These are phyloP conservation scores for Volutella citrinella DNA, from an alignment of 2,329 filamentous ascomycete genomes.

Conservation along the genomic window DNA sequence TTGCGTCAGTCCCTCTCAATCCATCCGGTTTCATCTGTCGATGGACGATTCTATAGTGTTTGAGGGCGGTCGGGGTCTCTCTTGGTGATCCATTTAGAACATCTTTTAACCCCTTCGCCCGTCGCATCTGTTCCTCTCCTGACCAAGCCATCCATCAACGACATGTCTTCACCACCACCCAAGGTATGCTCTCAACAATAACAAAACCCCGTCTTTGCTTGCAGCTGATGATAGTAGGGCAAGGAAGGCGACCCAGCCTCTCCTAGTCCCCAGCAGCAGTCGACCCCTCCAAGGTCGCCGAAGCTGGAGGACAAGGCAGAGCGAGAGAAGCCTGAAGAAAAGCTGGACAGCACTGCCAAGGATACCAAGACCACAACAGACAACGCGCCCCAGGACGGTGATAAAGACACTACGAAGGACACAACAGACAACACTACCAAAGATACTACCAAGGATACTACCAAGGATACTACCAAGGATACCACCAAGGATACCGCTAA, in stretches of 20 bases:
- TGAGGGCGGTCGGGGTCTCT: too few relatives aligned
- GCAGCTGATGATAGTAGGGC: slow-evolving; percentile 7
- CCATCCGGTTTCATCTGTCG: slow-evolving; percentile 25
- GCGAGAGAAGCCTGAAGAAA: slow-evolving; percentile 8
- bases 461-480: too few relatives aligned
- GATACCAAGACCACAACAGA: too few relatives aligned
- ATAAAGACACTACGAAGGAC: too few relatives aligned
- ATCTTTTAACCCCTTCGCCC: too few relatives aligned
- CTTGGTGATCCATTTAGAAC: slow-evolving; percentile 6
- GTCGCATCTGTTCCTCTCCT: too few relatives aligned
- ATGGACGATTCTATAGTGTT: too few relatives aligned
- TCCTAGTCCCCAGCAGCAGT: slow-evolving; percentile 8
- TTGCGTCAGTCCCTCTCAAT: slow-evolving; percentile 21
- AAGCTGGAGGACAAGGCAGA: slow-evolving; percentile 12
- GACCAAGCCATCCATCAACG: too few relatives aligned
- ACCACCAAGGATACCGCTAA: too few relatives aligned
- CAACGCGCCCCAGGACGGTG: too few relatives aligned
- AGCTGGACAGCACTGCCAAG: not conserved
- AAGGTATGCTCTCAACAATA: slow-evolving; percentile 21
- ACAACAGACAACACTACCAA: too few relatives aligned
- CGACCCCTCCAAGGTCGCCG: slow-evolving; percentile 8
- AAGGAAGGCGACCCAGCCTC: slow-evolving; percentile 14
- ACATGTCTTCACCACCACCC: slow-evolving; percentile 19
- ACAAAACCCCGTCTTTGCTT: not conserved
- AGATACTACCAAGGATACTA: too few relatives aligned